phyloP scores from a whole-genome alignment of 2,329 filamentous ascomycete genomes.

The Epichloe gansuensis region DNA sequence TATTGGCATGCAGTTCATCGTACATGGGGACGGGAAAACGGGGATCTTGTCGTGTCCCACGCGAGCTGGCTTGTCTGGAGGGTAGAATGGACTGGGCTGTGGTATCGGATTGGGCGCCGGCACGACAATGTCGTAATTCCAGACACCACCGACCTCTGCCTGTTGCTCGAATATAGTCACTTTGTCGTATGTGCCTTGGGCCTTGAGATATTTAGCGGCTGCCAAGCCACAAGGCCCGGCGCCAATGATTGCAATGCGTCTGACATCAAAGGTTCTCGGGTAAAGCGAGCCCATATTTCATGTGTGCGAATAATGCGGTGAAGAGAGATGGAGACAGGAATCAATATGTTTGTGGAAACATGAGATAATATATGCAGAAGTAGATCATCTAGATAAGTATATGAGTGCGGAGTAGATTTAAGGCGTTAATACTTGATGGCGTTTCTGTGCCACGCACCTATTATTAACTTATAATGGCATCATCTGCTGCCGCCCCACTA shows the following conservation, averaged over 20 bases:
- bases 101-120: conserved; percentile 45
- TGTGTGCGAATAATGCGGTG: background rate
- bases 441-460: background rate
- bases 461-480: background rate
- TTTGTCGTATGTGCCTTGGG: conserved; percentile 52
- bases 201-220: conserved; percentile 67
- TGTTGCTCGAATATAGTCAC: conserved; percentile 79
- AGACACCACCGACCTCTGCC: conserved; percentile 64
- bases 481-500: background rate
- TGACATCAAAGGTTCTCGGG: conserved; percentile 33
- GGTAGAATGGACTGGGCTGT: conserved; percentile 52
- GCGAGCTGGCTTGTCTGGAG: conserved; percentile 52
- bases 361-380: too few species aligned
- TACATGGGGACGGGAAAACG: conserved; percentile 74
- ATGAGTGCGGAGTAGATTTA: too few species aligned
- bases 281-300: conserved; percentile 18
- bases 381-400: too few species aligned
- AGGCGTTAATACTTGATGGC: too few species aligned
- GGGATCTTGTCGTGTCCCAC: conserved; percentile 28
- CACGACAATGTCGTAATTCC: conserved; percentile 58
- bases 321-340: conserved; percentile 1
- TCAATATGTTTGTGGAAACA: background rate
- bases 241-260: conserved; percentile 64
- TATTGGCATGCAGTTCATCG: conserved; percentile 72
- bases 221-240: conserved; percentile 71